Conservation (phyloP, 176 grass and related monocot species). For the Carex kokanica region DNA sequence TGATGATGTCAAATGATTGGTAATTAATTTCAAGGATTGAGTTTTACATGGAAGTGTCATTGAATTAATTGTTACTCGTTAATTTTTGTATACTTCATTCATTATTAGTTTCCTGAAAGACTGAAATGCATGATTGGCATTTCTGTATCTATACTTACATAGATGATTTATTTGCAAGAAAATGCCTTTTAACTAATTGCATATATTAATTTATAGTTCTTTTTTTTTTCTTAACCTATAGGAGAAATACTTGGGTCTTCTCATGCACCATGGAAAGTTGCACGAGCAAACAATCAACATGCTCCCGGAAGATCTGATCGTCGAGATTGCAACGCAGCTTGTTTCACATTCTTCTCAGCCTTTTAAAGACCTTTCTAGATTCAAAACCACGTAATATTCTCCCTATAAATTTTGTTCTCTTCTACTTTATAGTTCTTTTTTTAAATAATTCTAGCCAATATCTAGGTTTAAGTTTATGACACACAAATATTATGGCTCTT, state of each 20-base stretch:
- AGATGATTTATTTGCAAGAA: neutral
- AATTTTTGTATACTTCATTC: too few species aligned
- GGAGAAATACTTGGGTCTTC: constrained; percentile 37
- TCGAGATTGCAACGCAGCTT: too few species aligned
- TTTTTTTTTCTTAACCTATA: constrained; percentile 8
- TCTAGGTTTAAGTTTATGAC: too few species aligned
- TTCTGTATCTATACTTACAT: neutral
- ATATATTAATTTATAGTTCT: neutral
- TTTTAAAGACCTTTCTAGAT: too few species aligned
- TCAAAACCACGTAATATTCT: too few species aligned
- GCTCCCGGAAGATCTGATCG: too few species aligned
- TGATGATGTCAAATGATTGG: neutral
- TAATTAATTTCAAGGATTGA: neutral
- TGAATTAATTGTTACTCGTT: neutral
- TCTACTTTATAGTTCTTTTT: too few species aligned
- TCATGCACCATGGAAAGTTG: constrained; percentile 41
- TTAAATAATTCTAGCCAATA: too few species aligned
- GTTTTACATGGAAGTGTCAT: neutral
- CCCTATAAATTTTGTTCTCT: too few species aligned
- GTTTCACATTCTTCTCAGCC: too few species aligned
- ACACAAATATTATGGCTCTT: too few species aligned
- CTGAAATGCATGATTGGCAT: neutral
- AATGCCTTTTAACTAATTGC: neutral
- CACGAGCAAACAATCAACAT: constrained; percentile 17
- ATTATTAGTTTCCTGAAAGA: too few species aligned